A percentile compares a stretch with the other conserved stretches of the same genome.
phyloP scores from a whole-genome alignment of 1,139 yeast species.

The Candida labiduridarum region DNA sequence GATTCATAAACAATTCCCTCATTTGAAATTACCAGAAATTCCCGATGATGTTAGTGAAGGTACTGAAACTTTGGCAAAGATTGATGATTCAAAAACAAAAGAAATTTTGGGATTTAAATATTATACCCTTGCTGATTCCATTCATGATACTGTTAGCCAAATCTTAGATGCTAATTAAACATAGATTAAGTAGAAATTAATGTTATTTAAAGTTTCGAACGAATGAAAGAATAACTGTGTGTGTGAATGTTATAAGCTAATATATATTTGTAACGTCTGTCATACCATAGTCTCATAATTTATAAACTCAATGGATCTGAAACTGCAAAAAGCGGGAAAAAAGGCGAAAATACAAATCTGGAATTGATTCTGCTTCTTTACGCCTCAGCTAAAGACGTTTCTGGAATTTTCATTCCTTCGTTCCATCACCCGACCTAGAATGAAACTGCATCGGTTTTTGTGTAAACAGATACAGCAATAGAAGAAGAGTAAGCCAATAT shows the following conservation, averaged over 20 bases:
- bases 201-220: too few species aligned
- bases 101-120: slow-evolving; percentile 39
- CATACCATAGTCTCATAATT: too few species aligned
- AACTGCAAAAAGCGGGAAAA: not conserved
- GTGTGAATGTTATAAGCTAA: too few species aligned
- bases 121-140: slow-evolving; percentile 35
- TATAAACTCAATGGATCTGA: not conserved
- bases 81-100: slow-evolving; percentile 38
- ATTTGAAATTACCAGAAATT: slow-evolving; percentile 38
- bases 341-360: not conserved
- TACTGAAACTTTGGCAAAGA: slow-evolving; percentile 22
- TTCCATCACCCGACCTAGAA: too few species aligned
- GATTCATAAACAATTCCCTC: slow-evolving; percentile 19
- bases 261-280: too few species aligned
- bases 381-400: not conserved
- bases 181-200: not conserved
- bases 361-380: not conserved
- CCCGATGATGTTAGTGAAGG: slow-evolving; percentile 46
- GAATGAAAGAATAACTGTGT: too few species aligned
- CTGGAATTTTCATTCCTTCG: not conserved
- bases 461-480: too few species aligned
- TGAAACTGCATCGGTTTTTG: too few species aligned
- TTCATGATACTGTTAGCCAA: slow-evolving; percentile 48
- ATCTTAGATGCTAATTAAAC: slow-evolving; percentile 22
- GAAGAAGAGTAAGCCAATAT: too few species aligned